Conservation (phyloP, 2,329 filamentous ascomycete genomes). For the Penicillium vulpinum region DNA sequence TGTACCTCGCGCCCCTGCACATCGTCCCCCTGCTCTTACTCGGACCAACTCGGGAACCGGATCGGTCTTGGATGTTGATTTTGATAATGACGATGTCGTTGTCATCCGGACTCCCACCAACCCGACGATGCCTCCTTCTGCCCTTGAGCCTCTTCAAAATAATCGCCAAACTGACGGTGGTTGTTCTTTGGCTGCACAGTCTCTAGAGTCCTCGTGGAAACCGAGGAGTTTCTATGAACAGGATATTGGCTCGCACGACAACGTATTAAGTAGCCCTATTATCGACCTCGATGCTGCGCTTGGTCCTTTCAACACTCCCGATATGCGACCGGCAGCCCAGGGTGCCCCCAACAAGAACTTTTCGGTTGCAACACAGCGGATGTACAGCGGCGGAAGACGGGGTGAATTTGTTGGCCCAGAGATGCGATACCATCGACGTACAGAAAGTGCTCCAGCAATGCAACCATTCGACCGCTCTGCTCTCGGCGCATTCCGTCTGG, state of each 20-base stretch:
- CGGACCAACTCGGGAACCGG: constrained; percentile 45
- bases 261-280: constrained; percentile 68
- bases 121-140: constrained; percentile 32
- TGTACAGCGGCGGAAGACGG: constrained; percentile 51
- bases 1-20: constrained; percentile 32
- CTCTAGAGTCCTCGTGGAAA: constrained; percentile 44
- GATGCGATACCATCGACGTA: constrained; percentile 52
- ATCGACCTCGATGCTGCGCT: constrained; percentile 94
- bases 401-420: constrained; percentile 50
- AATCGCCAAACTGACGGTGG: constrained; percentile 15
- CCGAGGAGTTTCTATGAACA: constrained; percentile 48
- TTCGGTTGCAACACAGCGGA: constrained; percentile 43
- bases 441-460: constrained; percentile 53
- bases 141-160: constrained; percentile 20
- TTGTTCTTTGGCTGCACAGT: constrained; percentile 14
- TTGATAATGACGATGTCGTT: constrained; percentile 52
- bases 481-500: constrained; percentile 40
- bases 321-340: constrained; percentile 35
- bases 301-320: constrained; percentile 79
- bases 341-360: constrained; percentile 40
- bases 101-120: constrained; percentile 48
- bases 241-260: constrained; percentile 51
- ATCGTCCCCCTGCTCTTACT: constrained; percentile 47
- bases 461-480: constrained; percentile 48
- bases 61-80: constrained; percentile 47